Evolutionary conservation across 164 flowering plant species (phyloP).

Genomic region (Nelumbo lutea): DNA sequence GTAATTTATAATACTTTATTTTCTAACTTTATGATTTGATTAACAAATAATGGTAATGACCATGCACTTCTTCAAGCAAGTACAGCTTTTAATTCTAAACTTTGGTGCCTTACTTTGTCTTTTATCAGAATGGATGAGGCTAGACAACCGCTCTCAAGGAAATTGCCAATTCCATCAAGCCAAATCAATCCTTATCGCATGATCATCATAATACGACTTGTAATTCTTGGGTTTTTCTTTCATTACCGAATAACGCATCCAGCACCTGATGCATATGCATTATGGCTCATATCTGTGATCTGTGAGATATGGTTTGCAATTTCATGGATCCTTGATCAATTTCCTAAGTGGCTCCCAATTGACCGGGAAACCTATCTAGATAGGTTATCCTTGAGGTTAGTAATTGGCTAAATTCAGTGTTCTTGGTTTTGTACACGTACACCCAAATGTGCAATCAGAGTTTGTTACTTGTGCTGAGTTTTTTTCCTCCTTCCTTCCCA

Average conservation of each 20-base stretch:
- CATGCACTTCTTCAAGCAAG: neutral
- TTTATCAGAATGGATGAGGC: constrained; percentile 62
- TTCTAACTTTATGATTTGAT: neutral
- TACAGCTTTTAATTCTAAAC: neutral
- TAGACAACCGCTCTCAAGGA: constrained; percentile 62
- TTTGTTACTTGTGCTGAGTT: too few species aligned
- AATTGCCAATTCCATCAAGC: constrained; percentile 53
- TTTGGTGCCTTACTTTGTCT: constrained; percentile 10
- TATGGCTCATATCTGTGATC: constrained; percentile 63
- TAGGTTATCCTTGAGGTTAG: constrained; percentile 52
- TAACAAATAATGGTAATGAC: neutral
- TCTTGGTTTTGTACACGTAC: neutral
- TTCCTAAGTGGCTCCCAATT: constrained; percentile 63
- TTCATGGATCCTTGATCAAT: constrained; percentile 72
- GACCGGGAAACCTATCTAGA: constrained; percentile 68
- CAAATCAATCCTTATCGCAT: constrained; percentile 60
- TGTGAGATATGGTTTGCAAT: constrained; percentile 70
- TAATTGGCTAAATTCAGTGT: neutral
- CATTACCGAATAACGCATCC: constrained; percentile 59
- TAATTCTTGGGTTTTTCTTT: constrained; percentile 56
- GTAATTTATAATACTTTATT: too few species aligned
- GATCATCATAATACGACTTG: constrained; percentile 60
- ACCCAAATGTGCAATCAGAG: neutral
- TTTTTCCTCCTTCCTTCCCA: constrained; percentile 9
- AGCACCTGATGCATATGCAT: constrained; percentile 47